Evolutionary conservation across 2,329 filamentous ascomycete genomes (phyloP), one percentile per base, ranked within the genome.

Genomic region (Falciphora oryzae): DNA sequence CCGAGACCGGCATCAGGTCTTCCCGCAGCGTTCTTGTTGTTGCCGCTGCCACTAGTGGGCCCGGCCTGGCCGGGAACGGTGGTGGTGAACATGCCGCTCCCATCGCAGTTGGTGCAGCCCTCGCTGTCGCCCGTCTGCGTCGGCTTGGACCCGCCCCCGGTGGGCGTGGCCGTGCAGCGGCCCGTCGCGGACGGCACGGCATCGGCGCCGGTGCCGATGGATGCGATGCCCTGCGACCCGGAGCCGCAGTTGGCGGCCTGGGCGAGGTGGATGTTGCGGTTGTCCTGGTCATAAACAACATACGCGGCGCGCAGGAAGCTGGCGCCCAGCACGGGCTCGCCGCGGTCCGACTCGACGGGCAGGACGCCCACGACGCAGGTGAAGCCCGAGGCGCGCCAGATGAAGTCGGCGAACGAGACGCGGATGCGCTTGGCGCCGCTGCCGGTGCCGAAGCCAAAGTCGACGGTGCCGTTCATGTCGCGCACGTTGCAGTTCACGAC

Each of bases 391-490:
- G 62, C 65, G 50, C 66, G 57, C 66, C 69, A 71, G 57, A 79
- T 73, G 18, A 80, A 73, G 63, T 80, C 75, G 59, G 69, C 72
- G 53, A 79, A 68, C 50, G 74, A 67, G n/a, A 81, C 77, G 53
- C 71, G 73, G 68, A 81, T 76, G 38, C 66, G 69, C 61, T 71
- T 64, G 32, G 73, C 73, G 53, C 74, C 75, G 67, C 80, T 80
- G 44, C 71, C 71, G 57, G 77, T 80, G 66, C 74, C 75, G 68
- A 80, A 80, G 50, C 71, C 71, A 57, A 77, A 80, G 67, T 76
- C 74, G 63, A 80, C 62, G 4, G 71, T 73, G 64, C 74, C 75
- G 66, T 71, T 67, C 11, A 73, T 70, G 62, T 71, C 67, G 56
- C 73, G 69, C 68, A 71, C 68, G 64, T 68, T 66, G 66, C 78